Base-by-base conservation (phyloP, 2,329 filamentous ascomycete genomes). In the Trichoderma atrobrunneum region DNA sequence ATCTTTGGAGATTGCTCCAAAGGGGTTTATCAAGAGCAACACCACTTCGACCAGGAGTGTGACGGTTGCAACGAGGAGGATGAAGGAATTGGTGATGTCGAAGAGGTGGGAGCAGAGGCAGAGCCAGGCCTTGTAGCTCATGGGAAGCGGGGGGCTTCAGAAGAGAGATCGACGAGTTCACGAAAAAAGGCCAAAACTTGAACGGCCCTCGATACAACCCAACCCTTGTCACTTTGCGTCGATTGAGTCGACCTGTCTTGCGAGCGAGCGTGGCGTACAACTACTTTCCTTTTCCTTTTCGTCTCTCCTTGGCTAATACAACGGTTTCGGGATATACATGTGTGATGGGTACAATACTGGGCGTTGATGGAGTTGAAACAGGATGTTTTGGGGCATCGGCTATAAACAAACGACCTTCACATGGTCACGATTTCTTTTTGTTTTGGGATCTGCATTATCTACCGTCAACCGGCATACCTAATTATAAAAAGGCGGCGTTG, bases 41-140 rank as follows among this genome's bases (percentile, higher is more conserved):
- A 86, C 76, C 73, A 74, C 3, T 86, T 85, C 72, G 84, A 86
- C 74, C 84, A 85, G 72, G 85, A 86, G 75, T 87, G 85, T 76
- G 80, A 84, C 61, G 74, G 77, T 16, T 87, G 85, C 71, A 74
- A 79, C 60, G 81, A 82, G 56, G 81, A 82, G 72, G 81, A 83
- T 61, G 82, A 84, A 72, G 83, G 82, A 11, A 79, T 85, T 61
- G 84, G 79, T 39, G 83, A 83, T 69, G 75, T 84, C 62, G 82
- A 80, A 24, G 70, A 32, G 28, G n/a, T 14, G 7, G 57, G 2
- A 26, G 56, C 16, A 59, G 56, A 5, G 56, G 56, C 28, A 59
- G 56, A 30, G 57, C 5, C 28, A 5, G 11, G 18, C 39, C n/a
- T 72, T 18, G 34, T 68, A 67, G 24, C 51, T 48, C 26, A 74